A percentile compares a stretch with the other conserved stretches of the same genome.
Evolutionary conservation across 257 asterid genomes (phyloP).

Genomic region (Jasminum sambac): DNA sequence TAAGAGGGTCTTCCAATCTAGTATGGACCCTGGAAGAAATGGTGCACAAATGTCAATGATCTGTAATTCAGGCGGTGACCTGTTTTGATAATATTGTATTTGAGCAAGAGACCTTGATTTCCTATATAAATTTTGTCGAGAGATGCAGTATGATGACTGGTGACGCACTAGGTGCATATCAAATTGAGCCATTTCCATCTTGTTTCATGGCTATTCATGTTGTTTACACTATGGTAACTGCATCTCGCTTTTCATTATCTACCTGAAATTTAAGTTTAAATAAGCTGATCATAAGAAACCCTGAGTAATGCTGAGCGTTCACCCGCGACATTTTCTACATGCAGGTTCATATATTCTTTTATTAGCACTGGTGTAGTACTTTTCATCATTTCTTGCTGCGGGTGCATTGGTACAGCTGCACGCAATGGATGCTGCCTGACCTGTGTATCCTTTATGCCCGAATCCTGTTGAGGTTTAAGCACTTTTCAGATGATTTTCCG

Average conservation of each 20-base stretch:
- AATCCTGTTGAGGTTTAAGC: not conserved
- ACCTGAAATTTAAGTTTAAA: not conserved
- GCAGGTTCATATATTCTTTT: slow-evolving; percentile 96
- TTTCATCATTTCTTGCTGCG: slow-evolving; percentile 77
- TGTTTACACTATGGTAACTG: not conserved
- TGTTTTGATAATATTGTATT: not conserved
- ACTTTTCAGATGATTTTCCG: not conserved
- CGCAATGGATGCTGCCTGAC: slow-evolving; percentile 86
- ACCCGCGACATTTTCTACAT: slow-evolving; percentile 23
- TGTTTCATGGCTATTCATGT: not conserved
- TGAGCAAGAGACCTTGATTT: not conserved
- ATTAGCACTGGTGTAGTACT: slow-evolving; percentile 70
- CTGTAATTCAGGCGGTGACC: not conserved
- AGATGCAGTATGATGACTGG: not conserved
- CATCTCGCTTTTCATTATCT: not conserved
- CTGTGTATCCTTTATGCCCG: slow-evolving; percentile 70
- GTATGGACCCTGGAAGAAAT: not conserved
- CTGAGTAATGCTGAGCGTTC: slow-evolving; percentile 1
- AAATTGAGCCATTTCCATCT: not conserved
- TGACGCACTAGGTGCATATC: not conserved
- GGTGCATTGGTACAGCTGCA: slow-evolving; percentile 79
- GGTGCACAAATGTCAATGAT: not conserved
- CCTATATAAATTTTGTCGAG: not conserved
- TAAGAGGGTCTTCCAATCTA: not conserved
- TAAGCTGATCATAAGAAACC: not conserved